Percentiles rank a stretch among this genome's conserved stretches.
Evolutionary conservation across 495 filamentous ascomycete genomes (phyloP).

Genomic region (Penicillium manginii): DNA sequence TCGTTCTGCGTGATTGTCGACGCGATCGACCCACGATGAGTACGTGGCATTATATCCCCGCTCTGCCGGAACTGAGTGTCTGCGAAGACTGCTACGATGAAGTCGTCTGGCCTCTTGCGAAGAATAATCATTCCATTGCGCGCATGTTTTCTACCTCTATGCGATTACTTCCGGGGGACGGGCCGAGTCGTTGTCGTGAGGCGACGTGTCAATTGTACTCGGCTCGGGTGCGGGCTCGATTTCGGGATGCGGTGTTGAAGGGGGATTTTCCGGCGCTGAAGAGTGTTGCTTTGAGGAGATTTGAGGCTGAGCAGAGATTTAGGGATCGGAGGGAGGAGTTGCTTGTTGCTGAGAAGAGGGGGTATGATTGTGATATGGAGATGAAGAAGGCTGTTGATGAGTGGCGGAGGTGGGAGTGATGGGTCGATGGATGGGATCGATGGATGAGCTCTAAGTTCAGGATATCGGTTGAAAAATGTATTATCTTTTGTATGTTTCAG

Average conservation of each 20-base stretch:
- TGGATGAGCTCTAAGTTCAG: not conserved
- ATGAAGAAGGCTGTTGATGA: constrained; percentile 50
- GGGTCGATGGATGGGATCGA: not conserved
- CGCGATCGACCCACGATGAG: constrained; percentile 52
- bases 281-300: constrained; percentile 39
- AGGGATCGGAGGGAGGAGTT: constrained; percentile 47
- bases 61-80: constrained; percentile 65
- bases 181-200: constrained; percentile 47
- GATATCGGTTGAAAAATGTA: not conserved
- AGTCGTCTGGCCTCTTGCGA: constrained; percentile 66
- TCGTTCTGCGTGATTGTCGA: constrained; percentile 56
- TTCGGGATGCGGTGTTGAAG: constrained; percentile 59
- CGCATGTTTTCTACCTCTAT: constrained; percentile 54
- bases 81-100: constrained; percentile 75
- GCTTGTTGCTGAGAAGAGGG: constrained; percentile 44
- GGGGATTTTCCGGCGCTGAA: constrained; percentile 59
- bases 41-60: constrained; percentile 66
- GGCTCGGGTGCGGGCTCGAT: constrained; percentile 70
- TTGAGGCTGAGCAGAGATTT: constrained; percentile 50
- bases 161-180: constrained; percentile 50
- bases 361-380: constrained; percentile 53
- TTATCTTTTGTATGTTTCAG: not conserved
- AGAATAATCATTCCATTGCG: constrained; percentile 55
- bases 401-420: constrained; percentile 60
- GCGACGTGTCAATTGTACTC: constrained; percentile 75